Evolutionary conservation across 2,329 filamentous ascomycete genomes (phyloP).

Genomic region (Aspergillus pseudoterreus): DNA sequence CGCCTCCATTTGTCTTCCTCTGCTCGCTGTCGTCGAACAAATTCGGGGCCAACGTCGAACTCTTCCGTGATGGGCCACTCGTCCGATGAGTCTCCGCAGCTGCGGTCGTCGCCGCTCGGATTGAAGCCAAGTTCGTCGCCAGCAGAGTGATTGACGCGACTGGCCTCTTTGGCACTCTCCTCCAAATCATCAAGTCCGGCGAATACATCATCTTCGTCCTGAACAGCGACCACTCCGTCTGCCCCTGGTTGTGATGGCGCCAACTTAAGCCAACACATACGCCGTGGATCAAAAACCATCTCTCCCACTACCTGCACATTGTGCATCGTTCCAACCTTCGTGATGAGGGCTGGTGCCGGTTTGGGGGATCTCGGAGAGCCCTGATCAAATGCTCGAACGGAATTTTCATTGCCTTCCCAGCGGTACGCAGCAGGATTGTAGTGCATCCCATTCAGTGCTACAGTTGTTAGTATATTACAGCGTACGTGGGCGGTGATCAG

Average conservation of each 20-base stretch:
- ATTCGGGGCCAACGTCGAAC: slow-evolving; percentile 95
- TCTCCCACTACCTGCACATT: slow-evolving; percentile 93
- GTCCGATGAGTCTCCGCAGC: slow-evolving; percentile 51
- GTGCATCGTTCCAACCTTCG: slow-evolving; percentile 78
- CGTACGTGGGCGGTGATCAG: background rate
- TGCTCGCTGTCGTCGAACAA: slow-evolving; percentile 80
- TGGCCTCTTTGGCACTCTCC: slow-evolving; percentile 48
- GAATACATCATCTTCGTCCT: slow-evolving; percentile 90
- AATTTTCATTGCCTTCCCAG: slow-evolving; percentile 97
- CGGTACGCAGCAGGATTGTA: slow-evolving; percentile 83
- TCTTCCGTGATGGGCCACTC: slow-evolving; percentile 91
- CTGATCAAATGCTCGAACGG: slow-evolving; percentile 70
- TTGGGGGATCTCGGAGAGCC: slow-evolving; percentile 42
- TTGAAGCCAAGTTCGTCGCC: slow-evolving; percentile 24
- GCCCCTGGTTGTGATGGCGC: slow-evolving; percentile 41
- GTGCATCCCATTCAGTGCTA: slow-evolving; percentile 77
- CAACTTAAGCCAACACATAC: slow-evolving; percentile 96
- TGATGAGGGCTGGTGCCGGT: slow-evolving; percentile 68
- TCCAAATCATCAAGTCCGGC: slow-evolving; percentile 91
- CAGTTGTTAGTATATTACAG: slow-evolving; percentile 2
- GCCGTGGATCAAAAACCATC: slow-evolving; percentile 96
- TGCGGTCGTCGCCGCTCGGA: slow-evolving; percentile 37
- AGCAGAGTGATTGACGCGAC: slow-evolving; percentile 18
- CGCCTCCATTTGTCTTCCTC: slow-evolving; percentile 89
- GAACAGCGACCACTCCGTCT: slow-evolving; percentile 50